These are phyloP conservation scores for Silene coronaria DNA, from an alignment of 179 eudicot species.

Conservation along the genomic window DNA sequence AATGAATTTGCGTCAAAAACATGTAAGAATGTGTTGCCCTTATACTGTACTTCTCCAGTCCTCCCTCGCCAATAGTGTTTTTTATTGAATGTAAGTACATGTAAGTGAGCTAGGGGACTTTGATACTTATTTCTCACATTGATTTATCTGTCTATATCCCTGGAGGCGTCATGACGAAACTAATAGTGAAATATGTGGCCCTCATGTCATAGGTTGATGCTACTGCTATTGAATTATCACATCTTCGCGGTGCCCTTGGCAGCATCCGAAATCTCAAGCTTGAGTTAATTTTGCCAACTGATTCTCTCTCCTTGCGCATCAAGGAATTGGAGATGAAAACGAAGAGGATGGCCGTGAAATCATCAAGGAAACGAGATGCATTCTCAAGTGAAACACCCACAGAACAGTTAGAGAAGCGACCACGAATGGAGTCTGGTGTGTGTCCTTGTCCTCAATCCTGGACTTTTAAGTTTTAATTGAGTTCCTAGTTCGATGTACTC, in stretches of 20 bases:
- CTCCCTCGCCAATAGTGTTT: too few relatives aligned
- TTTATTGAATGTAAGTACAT: too few relatives aligned
- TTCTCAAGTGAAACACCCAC: neutral
- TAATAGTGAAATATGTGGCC: neutral
- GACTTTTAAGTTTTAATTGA: neutral
- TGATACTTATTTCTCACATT: too few relatives aligned
- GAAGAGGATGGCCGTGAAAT: neutral
- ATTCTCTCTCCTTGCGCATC: conserved; percentile 9
- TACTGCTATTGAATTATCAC: conserved; percentile 8
- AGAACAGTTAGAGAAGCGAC: conserved; percentile 6
- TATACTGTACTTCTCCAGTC: too few relatives aligned
- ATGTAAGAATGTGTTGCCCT: too few relatives aligned
- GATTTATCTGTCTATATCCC: neutral
- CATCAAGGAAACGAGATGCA: conserved; percentile 14
- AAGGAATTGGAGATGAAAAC: conserved; percentile 2
- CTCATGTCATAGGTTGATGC: conserved; percentile 18
- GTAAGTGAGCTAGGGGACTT: too few relatives aligned
- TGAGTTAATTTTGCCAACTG: conserved; percentile 10
- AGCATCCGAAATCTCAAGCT: conserved; percentile 24
- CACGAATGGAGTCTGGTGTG: neutral
- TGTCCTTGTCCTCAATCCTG: neutral
- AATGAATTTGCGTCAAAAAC: too few relatives aligned
- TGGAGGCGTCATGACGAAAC: neutral
- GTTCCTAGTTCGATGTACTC: neutral
- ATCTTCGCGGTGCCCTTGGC: conserved; percentile 8